Base-by-base conservation (phyloP, 2,329 filamentous ascomycete genomes). In the Aspergillus pseudoglaucus region DNA sequence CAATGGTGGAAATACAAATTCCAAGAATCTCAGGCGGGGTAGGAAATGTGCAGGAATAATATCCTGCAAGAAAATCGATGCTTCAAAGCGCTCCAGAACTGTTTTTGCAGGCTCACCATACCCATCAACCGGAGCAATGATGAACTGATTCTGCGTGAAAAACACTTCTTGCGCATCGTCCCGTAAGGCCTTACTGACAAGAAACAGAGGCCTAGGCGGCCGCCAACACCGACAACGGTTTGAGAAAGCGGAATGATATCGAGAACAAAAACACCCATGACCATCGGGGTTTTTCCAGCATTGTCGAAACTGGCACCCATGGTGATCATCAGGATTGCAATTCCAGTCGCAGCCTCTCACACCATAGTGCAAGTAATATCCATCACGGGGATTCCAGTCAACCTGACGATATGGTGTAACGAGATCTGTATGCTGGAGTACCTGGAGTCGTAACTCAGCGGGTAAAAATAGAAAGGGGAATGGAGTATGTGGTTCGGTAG, bases 191-290 rank as follows among this genome's bases (percentile, higher is more conserved):
- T 39, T 39, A 10, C 15, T 17, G 17, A 39, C 37, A 17, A 39
- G 37, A 39, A 39, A 39, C 15, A 39, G 37, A 39, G 37, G 73
- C 12, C 6, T 39, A 12, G 37, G 37, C 17, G 37, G 37, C 2
- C 9, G 37, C 37, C 37, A 39, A 18, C 37, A 39, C 17, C 9
- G 37, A 12, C 37, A 39, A 39, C 20, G 37, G 10, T 20, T 39
- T 17, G 37, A 39, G 37, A 17, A 39, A 18, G 17, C 37, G 17
- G 37, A 39, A 18, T 39, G 37, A 39, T 39, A 39, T 17, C 37
- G 37, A 18, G 17, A 39, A 18, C 37, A 39, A 18, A 20, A 39
- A 18, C 37, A 39, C 15, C 17, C 17, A 39, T 17, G 37, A 12
- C 17, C 37, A 17, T 18, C 9, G n/a, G 4, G n/a, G 15, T 39